A percentile compares a stretch with the other conserved stretches of the same genome.
phyloP scores from a whole-genome alignment of 768 basidiomycete species.

The Lactarius quietus region DNA sequence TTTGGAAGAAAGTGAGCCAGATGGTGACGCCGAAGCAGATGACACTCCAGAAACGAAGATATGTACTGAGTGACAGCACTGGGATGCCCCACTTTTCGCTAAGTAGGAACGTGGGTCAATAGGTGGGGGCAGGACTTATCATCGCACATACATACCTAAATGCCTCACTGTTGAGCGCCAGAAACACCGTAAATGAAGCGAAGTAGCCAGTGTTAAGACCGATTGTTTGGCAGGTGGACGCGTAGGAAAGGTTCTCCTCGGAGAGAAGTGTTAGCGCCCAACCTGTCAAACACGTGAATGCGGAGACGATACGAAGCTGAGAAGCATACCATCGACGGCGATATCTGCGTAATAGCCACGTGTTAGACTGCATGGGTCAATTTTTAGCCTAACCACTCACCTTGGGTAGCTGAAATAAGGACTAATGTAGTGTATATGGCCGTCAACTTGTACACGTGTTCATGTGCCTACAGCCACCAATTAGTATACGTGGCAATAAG shows the following conservation, averaged over 20 bases:
- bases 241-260: conserved; percentile 90
- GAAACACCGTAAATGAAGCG: conserved; percentile 93
- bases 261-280: conserved; percentile 87
- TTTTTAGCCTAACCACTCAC: conserved; percentile 38
- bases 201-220: conserved; percentile 96
- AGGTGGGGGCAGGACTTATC: conserved; percentile 7
- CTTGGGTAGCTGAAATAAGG: conserved; percentile 95
- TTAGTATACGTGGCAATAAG: conserved; percentile 10
- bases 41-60: conserved; percentile 83
- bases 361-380: conserved; percentile 23
- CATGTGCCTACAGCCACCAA: conserved; percentile 57
- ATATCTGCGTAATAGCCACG: conserved; percentile 58
- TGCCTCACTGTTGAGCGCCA: conserved; percentile 92
- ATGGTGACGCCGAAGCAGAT: conserved; percentile 81
- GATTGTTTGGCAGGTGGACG: conserved; percentile 97
- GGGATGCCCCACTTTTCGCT: conserved; percentile 78
- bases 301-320: conserved; percentile 34
- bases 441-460: conserved; percentile 76
- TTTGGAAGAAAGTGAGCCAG: conserved; percentile 85
- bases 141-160: conserved; percentile 56
- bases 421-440: conserved; percentile 85
- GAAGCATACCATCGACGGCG: conserved; percentile 83
- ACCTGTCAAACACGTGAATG: conserved; percentile 38
- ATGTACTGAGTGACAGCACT: conserved; percentile 65
- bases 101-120: background rate